These are phyloP conservation scores for Lactifluus pinguis DNA, from an alignment of 768 basidiomycete genomes.

Conservation along the genomic window DNA sequence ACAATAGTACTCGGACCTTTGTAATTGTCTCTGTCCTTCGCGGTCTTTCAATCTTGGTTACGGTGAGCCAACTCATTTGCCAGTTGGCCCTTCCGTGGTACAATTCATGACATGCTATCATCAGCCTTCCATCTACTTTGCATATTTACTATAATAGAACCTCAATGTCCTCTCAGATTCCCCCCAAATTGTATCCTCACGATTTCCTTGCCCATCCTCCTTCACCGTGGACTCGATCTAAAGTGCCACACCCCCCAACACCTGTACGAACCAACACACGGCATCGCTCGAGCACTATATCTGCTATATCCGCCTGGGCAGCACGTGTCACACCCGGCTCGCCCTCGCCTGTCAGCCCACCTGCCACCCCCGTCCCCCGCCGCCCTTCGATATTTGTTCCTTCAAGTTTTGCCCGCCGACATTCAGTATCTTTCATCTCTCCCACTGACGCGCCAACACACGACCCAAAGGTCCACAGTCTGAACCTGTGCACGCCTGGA, in stretches of 20 bases:
- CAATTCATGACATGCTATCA: not conserved
- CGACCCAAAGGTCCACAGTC: slow-evolving; percentile 36
- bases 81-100: not conserved
- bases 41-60: not conserved
- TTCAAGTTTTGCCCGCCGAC: slow-evolving; percentile 25
- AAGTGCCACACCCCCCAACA: slow-evolving; percentile 18
- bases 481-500: slow-evolving; percentile 51
- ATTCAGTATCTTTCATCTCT: slow-evolving; percentile 42
- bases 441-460: slow-evolving; percentile 39
- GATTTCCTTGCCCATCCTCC: slow-evolving; percentile 26
- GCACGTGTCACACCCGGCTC: slow-evolving; percentile 54
- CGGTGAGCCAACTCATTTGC: not conserved
- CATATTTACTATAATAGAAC: not conserved
- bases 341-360: slow-evolving; percentile 37
- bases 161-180: not conserved
- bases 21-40: slow-evolving; percentile 7
- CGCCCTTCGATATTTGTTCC: slow-evolving; percentile 21
- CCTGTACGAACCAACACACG: slow-evolving; percentile 14
- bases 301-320: slow-evolving; percentile 8
- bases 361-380: slow-evolving; percentile 24
- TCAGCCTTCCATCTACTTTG: not conserved
- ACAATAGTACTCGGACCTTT: not conserved
- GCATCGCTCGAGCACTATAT: slow-evolving; percentile 34
- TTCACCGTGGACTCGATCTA: slow-evolving; percentile 24
- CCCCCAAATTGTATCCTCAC: slow-evolving; percentile 17